These are phyloP conservation scores for Geoglossum cookeanum DNA, from an alignment of 2,329 filamentous ascomycete species.

Conservation along the genomic window DNA sequence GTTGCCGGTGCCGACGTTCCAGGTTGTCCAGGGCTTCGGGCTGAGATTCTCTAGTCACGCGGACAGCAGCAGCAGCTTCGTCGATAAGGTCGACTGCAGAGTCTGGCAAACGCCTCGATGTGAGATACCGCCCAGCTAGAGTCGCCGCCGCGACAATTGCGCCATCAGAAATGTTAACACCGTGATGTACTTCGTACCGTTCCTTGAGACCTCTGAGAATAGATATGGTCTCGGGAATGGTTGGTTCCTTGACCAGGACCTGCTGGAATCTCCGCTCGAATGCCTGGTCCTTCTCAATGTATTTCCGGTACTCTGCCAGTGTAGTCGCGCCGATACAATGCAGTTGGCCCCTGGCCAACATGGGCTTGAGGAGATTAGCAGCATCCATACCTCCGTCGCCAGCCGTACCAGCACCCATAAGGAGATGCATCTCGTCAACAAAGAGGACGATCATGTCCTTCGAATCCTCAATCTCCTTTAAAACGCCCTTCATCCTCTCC, in stretches of 20 bases:
- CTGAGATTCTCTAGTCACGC: conserved; percentile 87
- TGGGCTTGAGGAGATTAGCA: conserved; percentile 91
- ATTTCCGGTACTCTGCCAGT: conserved; percentile 88
- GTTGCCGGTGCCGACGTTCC: conserved; percentile 72
- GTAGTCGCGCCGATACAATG: conserved; percentile 98
- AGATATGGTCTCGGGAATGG: conserved; percentile 75
- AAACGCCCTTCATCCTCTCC: conserved; percentile 95
- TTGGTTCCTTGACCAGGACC: conserved; percentile 87
- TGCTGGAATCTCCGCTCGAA: conserved; percentile 99
- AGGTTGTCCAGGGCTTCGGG: conserved; percentile 90
- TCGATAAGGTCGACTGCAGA: conserved; percentile 94
- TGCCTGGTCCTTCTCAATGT: conserved; percentile 95
- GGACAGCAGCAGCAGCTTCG: conserved; percentile 89
- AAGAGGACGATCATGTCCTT: conserved; percentile 97
- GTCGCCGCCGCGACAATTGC: conserved; percentile 85
- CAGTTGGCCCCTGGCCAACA: conserved; percentile 88
- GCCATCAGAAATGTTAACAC: conserved; percentile 87
- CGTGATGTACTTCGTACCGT: conserved; percentile 94
- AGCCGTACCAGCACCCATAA: conserved; percentile 90
- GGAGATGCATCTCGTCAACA: conserved; percentile 93
- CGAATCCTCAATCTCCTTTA: conserved; percentile 89
- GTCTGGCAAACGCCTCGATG: conserved; percentile 74
- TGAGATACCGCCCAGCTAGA: conserved; percentile 83
- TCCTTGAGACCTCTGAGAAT: conserved; percentile 98
- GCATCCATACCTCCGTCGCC: conserved; percentile 98